A percentile compares a stretch with the other conserved stretches of the same genome.
These are phyloP conservation scores for Plasmodium billcollinsi DNA, from an alignment of 169 alveolate species.

Conservation along the genomic window DNA sequence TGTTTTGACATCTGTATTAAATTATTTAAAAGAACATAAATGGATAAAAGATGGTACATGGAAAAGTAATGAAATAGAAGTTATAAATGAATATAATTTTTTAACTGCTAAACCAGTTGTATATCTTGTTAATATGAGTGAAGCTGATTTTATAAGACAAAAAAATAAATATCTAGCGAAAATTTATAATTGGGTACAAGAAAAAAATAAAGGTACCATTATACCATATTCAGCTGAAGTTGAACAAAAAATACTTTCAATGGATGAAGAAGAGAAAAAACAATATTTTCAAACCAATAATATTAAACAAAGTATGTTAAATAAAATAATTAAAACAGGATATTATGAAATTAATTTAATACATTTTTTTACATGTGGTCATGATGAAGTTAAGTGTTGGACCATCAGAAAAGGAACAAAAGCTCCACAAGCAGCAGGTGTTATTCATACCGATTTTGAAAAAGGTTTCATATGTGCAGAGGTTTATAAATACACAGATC, in stretches of 20 bases:
- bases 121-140: slow-evolving; percentile 96
- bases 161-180: slow-evolving; percentile 97
- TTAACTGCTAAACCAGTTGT: slow-evolving; percentile 99
- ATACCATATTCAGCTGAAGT: slow-evolving; percentile 98
- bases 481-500: slow-evolving; percentile 92
- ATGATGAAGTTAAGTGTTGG: slow-evolving; percentile 99
- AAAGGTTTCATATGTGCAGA: slow-evolving; percentile 99
- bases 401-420: slow-evolving; percentile 96
- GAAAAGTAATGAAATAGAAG: slow-evolving; percentile 93
- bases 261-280: slow-evolving; percentile 90
- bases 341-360: slow-evolving; percentile 94
- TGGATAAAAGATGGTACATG: slow-evolving; percentile 94
- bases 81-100: slow-evolving; percentile 93
- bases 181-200: slow-evolving; percentile 97
- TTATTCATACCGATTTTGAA: slow-evolving; percentile 97
- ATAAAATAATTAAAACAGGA: slow-evolving; percentile 97
- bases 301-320: slow-evolving; percentile 92
- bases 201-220: slow-evolving; percentile 97
- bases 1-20: slow-evolving; percentile 90
- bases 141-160: slow-evolving; percentile 95
- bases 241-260: slow-evolving; percentile 93
- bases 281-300: slow-evolving; percentile 85
- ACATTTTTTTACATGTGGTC: slow-evolving; percentile 99
- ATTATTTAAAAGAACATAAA: slow-evolving; percentile 90
- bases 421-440: slow-evolving; percentile 98